A percentile compares a stretch with the other conserved stretches of the same genome.
Conservation (phyloP, 2,329 filamentous ascomycete genomes). For the Diaporthe humulicola region DNA sequence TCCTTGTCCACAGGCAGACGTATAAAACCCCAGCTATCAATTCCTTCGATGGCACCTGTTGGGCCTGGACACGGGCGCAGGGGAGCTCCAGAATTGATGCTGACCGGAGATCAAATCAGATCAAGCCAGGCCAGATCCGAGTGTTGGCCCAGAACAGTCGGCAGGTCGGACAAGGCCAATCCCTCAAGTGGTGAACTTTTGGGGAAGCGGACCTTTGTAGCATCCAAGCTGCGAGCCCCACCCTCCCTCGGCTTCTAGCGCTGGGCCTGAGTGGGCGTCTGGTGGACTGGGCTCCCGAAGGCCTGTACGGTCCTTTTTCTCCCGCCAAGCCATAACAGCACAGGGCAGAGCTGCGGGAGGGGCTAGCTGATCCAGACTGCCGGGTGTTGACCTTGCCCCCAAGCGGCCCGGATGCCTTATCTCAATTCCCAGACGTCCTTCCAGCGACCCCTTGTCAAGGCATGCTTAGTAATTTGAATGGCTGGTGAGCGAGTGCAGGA, state of each 20-base stretch:
- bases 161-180: slow-evolving; percentile 15
- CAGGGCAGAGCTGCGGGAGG: not conserved
- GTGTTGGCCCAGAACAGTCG: not conserved
- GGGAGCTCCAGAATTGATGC: slow-evolving; percentile 24
- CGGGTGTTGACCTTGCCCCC: slow-evolving; percentile 8
- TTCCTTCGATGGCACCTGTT: slow-evolving; percentile 5
- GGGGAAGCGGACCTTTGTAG: slow-evolving; percentile 31
- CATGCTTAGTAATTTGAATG: not conserved
- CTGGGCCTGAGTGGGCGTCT: not conserved
- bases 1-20: not conserved
- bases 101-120: slow-evolving; percentile 11
- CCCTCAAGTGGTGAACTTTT: slow-evolving; percentile 32
- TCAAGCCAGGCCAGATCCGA: not conserved
- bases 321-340: slow-evolving; percentile 18
- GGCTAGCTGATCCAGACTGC: slow-evolving; percentile 25
- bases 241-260: slow-evolving; percentile 26
- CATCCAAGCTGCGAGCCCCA: slow-evolving; percentile 29
- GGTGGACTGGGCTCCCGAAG: not conserved
- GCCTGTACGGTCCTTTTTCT: slow-evolving; percentile 34
- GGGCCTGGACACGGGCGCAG: slow-evolving; percentile 4
- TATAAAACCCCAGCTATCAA: slow-evolving; percentile 22
- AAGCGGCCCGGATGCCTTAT: slow-evolving; percentile 20
- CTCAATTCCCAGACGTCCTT: not conserved
- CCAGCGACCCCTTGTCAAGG: not conserved
- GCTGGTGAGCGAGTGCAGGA: not conserved